These are phyloP conservation scores for Suhomyces sp. DNA, from an alignment of 805 yeast genomes.

Conservation along the genomic window DNA sequence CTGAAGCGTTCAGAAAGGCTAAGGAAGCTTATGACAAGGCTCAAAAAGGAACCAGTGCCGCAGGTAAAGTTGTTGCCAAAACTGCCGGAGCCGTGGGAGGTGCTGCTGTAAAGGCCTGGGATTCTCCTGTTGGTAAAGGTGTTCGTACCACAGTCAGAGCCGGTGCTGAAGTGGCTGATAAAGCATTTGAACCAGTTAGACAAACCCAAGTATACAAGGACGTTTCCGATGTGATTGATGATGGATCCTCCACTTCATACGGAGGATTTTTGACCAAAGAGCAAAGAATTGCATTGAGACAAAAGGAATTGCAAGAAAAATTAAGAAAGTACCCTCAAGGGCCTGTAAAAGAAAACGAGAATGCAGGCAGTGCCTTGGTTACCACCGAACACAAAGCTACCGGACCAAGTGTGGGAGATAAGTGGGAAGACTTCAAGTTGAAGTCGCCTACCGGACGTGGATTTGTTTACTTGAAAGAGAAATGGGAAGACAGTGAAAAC, in stretches of 20 bases:
- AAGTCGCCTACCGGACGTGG: conserved; percentile 69
- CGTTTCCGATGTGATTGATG: conserved; percentile 83
- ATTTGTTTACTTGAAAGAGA: conserved; percentile 58
- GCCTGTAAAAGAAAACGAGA: conserved; percentile 73
- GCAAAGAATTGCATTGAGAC: conserved; percentile 69
- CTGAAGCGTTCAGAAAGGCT: conserved; percentile 90
- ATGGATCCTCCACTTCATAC: conserved; percentile 82
- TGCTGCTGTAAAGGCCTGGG: conserved; percentile 93
- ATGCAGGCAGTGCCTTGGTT: conserved; percentile 79
- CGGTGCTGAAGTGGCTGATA: conserved; percentile 84
- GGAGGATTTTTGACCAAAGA: conserved; percentile 92
- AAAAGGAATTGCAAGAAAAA: conserved; percentile 49
- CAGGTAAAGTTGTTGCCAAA: conserved; percentile 72
- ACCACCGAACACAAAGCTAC: conserved; percentile 77
- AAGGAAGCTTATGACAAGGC: conserved; percentile 89
- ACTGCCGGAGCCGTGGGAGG: conserved; percentile 94
- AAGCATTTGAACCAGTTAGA: conserved; percentile 90
- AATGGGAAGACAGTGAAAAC: conserved; percentile 93
- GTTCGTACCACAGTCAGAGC: conserved; percentile 82
- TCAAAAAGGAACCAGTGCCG: conserved; percentile 65
- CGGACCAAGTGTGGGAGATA: conserved; percentile 65
- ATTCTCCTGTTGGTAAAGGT: conserved; percentile 84
- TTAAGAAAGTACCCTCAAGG: conserved; percentile 60
- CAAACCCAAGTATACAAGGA: conserved; percentile 87
- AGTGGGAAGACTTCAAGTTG: conserved; percentile 64